Conservation (phyloP, 805 yeast genomes). For the Candida fluviatilis region DNA sequence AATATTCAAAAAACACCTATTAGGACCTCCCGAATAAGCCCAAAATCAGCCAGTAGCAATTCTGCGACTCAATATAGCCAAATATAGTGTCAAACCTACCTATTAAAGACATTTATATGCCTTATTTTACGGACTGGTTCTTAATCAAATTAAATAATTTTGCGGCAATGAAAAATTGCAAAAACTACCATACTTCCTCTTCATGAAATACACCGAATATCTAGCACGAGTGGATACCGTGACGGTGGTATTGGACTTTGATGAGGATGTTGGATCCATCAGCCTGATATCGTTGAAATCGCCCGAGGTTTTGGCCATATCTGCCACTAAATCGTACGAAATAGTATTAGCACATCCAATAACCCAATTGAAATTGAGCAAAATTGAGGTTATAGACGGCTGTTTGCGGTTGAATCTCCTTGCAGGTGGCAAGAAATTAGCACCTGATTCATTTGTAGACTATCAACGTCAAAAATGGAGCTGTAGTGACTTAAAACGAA, state of each 20-base stretch:
- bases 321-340: background rate
- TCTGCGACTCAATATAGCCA: too few species aligned
- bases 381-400: background rate
- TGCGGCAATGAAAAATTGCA: background rate
- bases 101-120: too few species aligned
- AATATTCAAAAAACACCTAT: too few species aligned
- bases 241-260: conserved; percentile 10
- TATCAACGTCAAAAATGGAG: conserved; percentile 34
- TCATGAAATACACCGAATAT: conserved; percentile 4
- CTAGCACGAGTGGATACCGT: conserved; percentile 4
- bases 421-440: too few species aligned
- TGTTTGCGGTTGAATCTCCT: background rate
- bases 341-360: background rate
- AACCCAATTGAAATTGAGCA: background rate
- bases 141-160: too few species aligned
- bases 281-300: conserved; percentile 3
- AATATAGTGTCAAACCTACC: too few species aligned
- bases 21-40: too few species aligned
- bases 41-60: too few species aligned
- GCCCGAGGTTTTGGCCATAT: background rate
- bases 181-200: background rate
- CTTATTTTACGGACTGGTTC: too few species aligned
- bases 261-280: conserved; percentile 9
- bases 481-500: conserved; percentile 31
- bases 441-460: conserved; percentile 2